Evolutionary conservation across 371 early-diverging fungal genomes (phyloP), one percentile per base, ranked within the genome.

Genomic region (Saksenaea oblongispora): DNA sequence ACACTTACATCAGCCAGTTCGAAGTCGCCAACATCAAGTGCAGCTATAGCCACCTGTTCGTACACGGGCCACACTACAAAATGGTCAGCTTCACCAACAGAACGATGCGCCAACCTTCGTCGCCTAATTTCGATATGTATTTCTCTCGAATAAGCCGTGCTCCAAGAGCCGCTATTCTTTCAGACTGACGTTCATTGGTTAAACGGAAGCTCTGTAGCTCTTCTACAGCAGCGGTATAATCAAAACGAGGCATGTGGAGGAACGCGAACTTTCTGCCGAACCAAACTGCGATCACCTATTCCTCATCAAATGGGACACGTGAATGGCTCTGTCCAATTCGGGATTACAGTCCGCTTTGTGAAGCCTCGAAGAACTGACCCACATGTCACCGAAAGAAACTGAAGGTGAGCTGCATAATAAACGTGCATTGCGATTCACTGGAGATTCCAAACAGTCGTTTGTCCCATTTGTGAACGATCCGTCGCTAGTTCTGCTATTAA

Each of bases 1-100:
- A n/a, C 15, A 60, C 72, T 59, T 84, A 89, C 88, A 54, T 85
- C 69, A 26, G 95, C 93, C 17, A 87, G 67, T 5, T 62, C 70
- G 5, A 86, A 67, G 62, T 92, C 84, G 26, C 90, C 88, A 26
- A 88, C 73, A 74, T 96, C 95, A 34, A 95, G 74, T 1, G 91
- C 88, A 2, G 95, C 92, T 31, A 90, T 72, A 57, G 89, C 80
- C 4, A 91, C 75, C 75, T 96, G 95, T 74, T 95, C 96, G 67
- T 86, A 86, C 31, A 92, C 74, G 0, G 91, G 79, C 91, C 92
- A 93, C 3, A 81, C 92, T 91, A 72, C 18, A 63, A 10, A 10
- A 35, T 15, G 27, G 34, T 28, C 14, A 53, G 36, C 10, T 53
- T 34, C 5, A 14, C 37, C 18, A 5, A 26, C 17, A 9, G 34